Evolutionary conservation across 306 rosid genomes (phyloP), one percentile per base, ranked within the genome.

Genomic region (Psophocarpus tetragonolobus): DNA sequence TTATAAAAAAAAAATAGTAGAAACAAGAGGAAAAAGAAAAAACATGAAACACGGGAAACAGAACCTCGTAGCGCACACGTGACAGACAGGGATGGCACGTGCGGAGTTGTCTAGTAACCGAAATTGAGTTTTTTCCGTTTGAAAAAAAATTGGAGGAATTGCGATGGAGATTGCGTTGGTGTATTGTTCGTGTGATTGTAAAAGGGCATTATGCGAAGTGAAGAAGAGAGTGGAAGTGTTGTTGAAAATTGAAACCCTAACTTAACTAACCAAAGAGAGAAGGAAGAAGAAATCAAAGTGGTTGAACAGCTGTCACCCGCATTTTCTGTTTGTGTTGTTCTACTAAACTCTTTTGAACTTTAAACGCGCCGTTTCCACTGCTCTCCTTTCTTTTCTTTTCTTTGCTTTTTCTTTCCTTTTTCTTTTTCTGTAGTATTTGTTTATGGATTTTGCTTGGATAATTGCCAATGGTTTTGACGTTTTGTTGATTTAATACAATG

Each of bases 271-370:
- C 13, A 8, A 61, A 60, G 33, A n/a, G 12, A 29, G 27, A 53
- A 12, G 7, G 70, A 14, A 38, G 76, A 48, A 0, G 65, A 71
- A 38, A 76, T 53, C 74, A 61, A 71, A 70, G 68, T 82, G 74
- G 82, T 76, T 76, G 33, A 57, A 70, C 82, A 75, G 73, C 85
- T 75, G 81, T 81, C 73, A 81, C 17, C 68, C 73, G 44, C 76
- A 53, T 24, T 36, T 35, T 33, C 65, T 5, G n/a, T 38, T 48
- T 13, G 27, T 65, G 50, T 13, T 18, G 17, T 62, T 39, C 58
- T 20, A 15, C 14, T 39, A 3, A 30, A 12, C 30, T 7, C 42
- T 79, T 79, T 71, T 69, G 20, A 80, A 42, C 35, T 73, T 65
- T 80, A 64, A 80, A 80, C 75, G 75, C 74, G 79, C 75, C 79